A percentile compares a stretch with the other conserved stretches of the same genome.
Conservation (phyloP, 805 yeast species). For the Pichia gijzeniarum region DNA sequence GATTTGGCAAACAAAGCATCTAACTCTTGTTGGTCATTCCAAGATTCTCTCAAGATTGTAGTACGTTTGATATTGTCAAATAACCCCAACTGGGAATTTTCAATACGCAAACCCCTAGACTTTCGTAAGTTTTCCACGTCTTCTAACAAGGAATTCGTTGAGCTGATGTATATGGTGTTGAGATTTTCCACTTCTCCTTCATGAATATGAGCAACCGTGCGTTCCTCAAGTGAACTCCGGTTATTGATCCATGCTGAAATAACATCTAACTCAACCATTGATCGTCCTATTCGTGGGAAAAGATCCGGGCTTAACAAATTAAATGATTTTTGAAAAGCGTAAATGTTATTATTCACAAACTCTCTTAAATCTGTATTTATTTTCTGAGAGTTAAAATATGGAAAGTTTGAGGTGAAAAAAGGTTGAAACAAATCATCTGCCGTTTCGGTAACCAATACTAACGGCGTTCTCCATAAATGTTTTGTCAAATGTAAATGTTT, state of each 20-base stretch:
- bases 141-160: conserved; percentile 52
- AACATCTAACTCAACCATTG: conserved; percentile 68
- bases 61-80: conserved; percentile 27
- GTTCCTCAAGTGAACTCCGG: conserved; percentile 36
- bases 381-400: conserved; percentile 21
- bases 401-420: conserved; percentile 21
- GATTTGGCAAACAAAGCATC: conserved; percentile 29
- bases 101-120: conserved; percentile 28
- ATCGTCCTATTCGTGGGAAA: conserved; percentile 51
- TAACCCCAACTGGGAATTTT: conserved; percentile 23
- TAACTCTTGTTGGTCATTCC: conserved; percentile 40
- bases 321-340: conserved; percentile 7
- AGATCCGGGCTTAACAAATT: conserved; percentile 27
- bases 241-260: conserved; percentile 56
- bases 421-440: conserved; percentile 14
- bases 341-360: conserved; percentile 25
- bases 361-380: conserved; percentile 29
- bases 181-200: conserved; percentile 5
- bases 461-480: conserved; percentile 53
- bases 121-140: conserved; percentile 51
- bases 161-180: conserved; percentile 28
- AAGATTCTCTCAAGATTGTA: conserved; percentile 15
- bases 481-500: conserved; percentile 55
- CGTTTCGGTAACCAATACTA: conserved; percentile 18
- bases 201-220: conserved; percentile 39